Base-by-base conservation (phyloP, 129 eudicot species). In the Centaurea solstitialis region DNA sequence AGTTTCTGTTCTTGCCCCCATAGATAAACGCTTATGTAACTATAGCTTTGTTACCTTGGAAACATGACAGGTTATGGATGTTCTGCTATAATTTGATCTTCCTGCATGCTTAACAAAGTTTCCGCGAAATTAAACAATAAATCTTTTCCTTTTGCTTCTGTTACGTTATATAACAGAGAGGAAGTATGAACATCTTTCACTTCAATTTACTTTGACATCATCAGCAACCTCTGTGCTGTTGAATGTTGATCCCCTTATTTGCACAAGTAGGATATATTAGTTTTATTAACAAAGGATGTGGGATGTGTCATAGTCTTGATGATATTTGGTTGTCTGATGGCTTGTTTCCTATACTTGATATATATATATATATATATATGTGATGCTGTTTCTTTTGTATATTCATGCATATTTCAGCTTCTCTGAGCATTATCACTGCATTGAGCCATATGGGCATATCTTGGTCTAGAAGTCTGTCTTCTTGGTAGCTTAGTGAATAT, bases 1-100 rank as follows among this genome's bases (percentile, higher is more conserved):
- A 64, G 68, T 64, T 64, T 26, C 68, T 64, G 28, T 64, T 64
- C 30, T 64, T 64, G 68, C 9, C 68, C 68, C 68, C 68, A 21
- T 21, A 20, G 30, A 64, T 64, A 9, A 20, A 64, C 8, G 6
- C 30, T 5, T 64, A 20, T 20, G 68, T 57, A 8, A 64, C 68
- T 64, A 7, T 22, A 22, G 28, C 21, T 64, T 18, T 64, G 26
- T 64, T 18, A 64, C 68, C 10, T 64, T 2, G 68, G 30, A 64
- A 64, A 64, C 6, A 64, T 9, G 15, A 64, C 21, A 64, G 7
- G 11, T 64, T 64, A 64, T 64, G 26, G 12, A 57, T 64, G 68
- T 64, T 64, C 68, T 18, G 30, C 26, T 62, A 62, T 62, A 62
- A 62, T 21, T 3, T 62, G 68, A 62, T 62, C 28, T 62, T 21